These are phyloP conservation scores for Filosporella fistucella DNA, from an alignment of 495 filamentous ascomycete genomes.

Conservation along the genomic window DNA sequence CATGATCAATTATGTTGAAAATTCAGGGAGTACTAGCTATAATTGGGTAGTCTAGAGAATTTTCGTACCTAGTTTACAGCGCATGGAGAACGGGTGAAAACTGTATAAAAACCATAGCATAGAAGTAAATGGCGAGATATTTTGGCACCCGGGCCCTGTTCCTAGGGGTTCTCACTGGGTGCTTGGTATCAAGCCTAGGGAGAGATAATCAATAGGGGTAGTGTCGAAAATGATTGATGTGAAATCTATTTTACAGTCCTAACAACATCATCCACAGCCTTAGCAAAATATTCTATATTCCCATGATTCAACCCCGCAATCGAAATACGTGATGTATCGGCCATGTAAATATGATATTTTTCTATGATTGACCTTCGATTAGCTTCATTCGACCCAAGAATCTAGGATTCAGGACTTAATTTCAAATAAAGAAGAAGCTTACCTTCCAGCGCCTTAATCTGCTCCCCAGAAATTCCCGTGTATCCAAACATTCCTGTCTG, in stretches of 20 bases:
- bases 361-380: slow-evolving; percentile 23
- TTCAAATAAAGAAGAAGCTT: not conserved
- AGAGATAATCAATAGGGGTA: too few species aligned
- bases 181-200: too few species aligned
- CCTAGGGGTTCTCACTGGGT: too few species aligned
- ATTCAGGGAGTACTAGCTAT: too few species aligned
- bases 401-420: too few species aligned
- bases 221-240: not conserved
- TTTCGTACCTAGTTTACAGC: too few species aligned
- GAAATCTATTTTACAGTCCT: slow-evolving; percentile 31
- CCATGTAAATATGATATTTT: slow-evolving; percentile 21
- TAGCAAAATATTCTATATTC: slow-evolving; percentile 39
- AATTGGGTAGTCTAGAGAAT: too few species aligned
- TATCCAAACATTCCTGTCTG: slow-evolving; percentile 5
- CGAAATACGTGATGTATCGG: slow-evolving; percentile 10
- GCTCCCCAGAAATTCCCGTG: not conserved
- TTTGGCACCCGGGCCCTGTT: too few species aligned
- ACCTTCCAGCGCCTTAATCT: slow-evolving; percentile 1
- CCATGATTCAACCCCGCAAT: slow-evolving; percentile 35
- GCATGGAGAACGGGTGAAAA: too few species aligned
- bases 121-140: too few species aligned
- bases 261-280: slow-evolving; percentile 5
- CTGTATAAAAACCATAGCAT: too few species aligned
- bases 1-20: too few species aligned
- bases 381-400: not conserved